These are phyloP conservation scores for maize (Zea mays) DNA, from an alignment of 176 grass and related monocot species.

Conservation along the genomic window Zm-B73-REFERENCE-NAM-5.0 NC_050101.1:97122501-97123000, in stretches of 20 bases:
- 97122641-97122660: neutral
- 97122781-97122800: no score
- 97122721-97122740: neutral
- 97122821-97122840: no score
- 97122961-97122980: neutral
- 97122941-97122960: neutral
- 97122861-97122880: neutral
- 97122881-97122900: neutral
- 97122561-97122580: conserved; percentile 87
- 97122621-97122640: neutral
- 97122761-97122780: no score
- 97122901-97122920: neutral
- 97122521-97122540: conserved; percentile 69
- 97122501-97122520: conserved; percentile 78
- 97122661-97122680: neutral
- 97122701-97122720: neutral
- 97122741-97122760: neutral
- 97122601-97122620: conserved; percentile 14
- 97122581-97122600: conserved; percentile 83
- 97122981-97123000: conserved; percentile 4
- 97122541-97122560: conserved; percentile 70
- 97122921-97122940: neutral
- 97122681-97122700: neutral
- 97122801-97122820: no score
- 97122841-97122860: no score